phyloP scores from a whole-genome alignment of 2,329 filamentous ascomycete species.

The Phialophora verrucosa region DNA sequence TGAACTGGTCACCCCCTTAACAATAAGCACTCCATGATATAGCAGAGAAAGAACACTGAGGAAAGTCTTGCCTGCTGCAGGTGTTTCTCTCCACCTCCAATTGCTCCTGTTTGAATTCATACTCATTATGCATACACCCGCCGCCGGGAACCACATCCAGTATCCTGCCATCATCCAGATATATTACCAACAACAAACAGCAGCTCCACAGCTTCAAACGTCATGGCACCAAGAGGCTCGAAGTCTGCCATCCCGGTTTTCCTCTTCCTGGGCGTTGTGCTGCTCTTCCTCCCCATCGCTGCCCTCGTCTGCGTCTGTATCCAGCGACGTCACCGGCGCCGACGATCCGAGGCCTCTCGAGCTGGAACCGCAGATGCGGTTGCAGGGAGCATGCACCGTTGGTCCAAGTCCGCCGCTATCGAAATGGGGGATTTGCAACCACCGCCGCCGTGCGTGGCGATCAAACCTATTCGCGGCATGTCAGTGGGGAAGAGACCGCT shows the following conservation, averaged over 20 bases:
- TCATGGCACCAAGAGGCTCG: conserved; percentile 7
- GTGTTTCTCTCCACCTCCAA: not conserved
- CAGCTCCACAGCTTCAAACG: not conserved
- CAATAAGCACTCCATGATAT: not conserved
- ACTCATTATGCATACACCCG: not conserved
- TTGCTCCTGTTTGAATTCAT: not conserved
- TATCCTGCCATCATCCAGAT: not conserved
- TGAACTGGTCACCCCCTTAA: not conserved
- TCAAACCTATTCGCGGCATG: conserved; percentile 12
- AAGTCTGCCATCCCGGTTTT: conserved; percentile 27
- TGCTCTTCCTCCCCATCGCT: conserved; percentile 21
- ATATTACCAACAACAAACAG: conserved; percentile 4
- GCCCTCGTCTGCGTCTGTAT: conserved; percentile 14
- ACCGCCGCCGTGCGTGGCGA: not conserved
- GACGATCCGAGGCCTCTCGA: not conserved
- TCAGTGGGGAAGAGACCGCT: conserved; percentile 1
- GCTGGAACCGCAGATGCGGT: not conserved
- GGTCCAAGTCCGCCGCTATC: conserved; percentile 8
- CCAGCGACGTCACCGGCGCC: conserved; percentile 3
- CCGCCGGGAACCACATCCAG: not conserved
- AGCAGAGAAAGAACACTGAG: not conserved
- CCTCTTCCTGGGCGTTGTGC: conserved; percentile 24
- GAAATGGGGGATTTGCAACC: conserved; percentile 16
- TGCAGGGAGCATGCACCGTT: not conserved
- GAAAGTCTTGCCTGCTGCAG: not conserved